Percentiles rank a stretch among this genome's conserved stretches.
phyloP scores from a whole-genome alignment of 805 yeast species.

The Saturnispora sekii region DNA sequence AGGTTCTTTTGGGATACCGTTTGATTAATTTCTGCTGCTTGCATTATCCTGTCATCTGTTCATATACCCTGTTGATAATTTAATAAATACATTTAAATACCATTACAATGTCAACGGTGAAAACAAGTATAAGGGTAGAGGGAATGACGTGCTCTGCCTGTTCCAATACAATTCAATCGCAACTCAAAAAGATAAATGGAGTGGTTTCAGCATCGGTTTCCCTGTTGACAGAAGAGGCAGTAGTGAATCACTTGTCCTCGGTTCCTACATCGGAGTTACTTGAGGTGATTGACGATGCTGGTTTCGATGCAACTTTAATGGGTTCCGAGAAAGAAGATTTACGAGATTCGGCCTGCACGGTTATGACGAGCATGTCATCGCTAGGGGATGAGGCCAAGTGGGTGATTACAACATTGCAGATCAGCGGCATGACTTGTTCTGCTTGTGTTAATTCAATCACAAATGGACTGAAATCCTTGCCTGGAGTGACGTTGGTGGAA shows the following conservation, averaged over 20 bases:
- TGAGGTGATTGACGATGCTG: constrained; percentile 37
- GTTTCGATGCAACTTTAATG: constrained; percentile 31
- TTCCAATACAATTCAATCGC: constrained; percentile 42
- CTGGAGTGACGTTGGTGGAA: constrained; percentile 30
- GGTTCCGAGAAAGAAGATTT: constrained; percentile 1
- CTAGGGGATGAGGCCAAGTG: not conserved
- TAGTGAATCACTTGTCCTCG: constrained; percentile 34
- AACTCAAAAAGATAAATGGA: constrained; percentile 30
- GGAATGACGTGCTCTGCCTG: constrained; percentile 73
- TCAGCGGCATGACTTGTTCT: constrained; percentile 87
- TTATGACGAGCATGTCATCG: not conserved
- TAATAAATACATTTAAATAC: not conserved
- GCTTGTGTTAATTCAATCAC: constrained; percentile 60
- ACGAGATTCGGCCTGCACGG: not conserved
- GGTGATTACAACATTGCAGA: constrained; percentile 14
- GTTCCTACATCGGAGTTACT: constrained; percentile 26
- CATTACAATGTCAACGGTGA: not conserved
- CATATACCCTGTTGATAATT: too few relatives aligned
- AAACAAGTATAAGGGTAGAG: constrained; percentile 34
- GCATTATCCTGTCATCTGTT: too few relatives aligned
- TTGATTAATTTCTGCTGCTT: too few relatives aligned
- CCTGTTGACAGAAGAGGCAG: constrained; percentile 61
- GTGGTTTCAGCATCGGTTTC: constrained; percentile 43
- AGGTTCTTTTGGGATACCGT: too few relatives aligned
- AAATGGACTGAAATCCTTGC: constrained; percentile 13